Conservation (phyloP, 1,284 basidiomycete species). For the Melanopsichium pennsylvanicum region DNA sequence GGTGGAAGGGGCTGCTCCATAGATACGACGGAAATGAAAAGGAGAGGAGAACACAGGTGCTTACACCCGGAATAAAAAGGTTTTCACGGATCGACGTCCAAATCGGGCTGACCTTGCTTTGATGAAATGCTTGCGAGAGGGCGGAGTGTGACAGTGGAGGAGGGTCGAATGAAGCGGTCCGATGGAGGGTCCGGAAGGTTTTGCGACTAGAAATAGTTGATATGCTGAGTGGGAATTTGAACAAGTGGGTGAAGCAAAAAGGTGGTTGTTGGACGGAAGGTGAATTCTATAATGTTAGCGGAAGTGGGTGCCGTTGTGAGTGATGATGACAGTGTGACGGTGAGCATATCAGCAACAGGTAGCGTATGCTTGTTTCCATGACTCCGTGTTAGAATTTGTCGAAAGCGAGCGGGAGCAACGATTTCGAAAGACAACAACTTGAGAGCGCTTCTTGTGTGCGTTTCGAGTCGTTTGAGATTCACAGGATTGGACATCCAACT, state of each 20-base stretch:
- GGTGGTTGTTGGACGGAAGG: no score
- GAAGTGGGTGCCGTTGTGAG: not conserved
- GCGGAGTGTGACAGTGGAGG: not conserved
- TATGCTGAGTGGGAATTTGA: not conserved
- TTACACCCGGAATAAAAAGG: not conserved
- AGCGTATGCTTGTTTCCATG: no score
- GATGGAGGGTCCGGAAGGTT: not conserved
- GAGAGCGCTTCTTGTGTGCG: no score
- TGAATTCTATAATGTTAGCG: no score
- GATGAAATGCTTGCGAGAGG: not conserved
- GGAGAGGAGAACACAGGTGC: not conserved
- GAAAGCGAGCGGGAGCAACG: no score
- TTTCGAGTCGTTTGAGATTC: no score
- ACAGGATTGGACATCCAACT: no score
- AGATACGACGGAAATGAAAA: not conserved
- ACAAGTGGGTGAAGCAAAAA: not conserved
- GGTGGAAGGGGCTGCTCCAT: not conserved
- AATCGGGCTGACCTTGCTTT: not conserved
- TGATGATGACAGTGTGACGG: not conserved
- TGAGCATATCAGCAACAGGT: not conserved
- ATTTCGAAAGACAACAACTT: no score
- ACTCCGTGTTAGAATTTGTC: not conserved
- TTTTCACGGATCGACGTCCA: not conserved
- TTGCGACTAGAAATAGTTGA: not conserved
- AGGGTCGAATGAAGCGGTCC: not conserved